These are phyloP conservation scores for Tetradesmus lagerheimii DNA, from an alignment of 139 green algal genomes.

Conservation along the genomic window DNA sequence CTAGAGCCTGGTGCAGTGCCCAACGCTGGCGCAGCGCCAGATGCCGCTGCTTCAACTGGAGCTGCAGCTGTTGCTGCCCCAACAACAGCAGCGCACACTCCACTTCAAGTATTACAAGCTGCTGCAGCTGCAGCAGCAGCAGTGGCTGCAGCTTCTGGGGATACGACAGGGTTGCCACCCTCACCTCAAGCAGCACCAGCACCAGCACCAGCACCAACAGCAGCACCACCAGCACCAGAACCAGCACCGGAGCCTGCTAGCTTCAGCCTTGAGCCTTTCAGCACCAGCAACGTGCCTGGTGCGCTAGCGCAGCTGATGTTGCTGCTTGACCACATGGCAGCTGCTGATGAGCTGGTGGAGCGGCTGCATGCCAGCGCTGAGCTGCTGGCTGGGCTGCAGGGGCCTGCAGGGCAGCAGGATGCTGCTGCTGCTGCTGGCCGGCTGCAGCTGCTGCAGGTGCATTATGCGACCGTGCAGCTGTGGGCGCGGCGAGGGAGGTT, in stretches of 20 bases:
- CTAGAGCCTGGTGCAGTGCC: too few species aligned
- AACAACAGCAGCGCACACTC: too few species aligned
- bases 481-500: background rate
- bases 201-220: background rate
- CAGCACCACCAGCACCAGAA: too few species aligned
- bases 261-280: background rate
- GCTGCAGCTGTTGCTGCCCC: too few species aligned
- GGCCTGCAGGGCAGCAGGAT: background rate
- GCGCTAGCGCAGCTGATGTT: background rate
- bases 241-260: background rate
- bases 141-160: too few species aligned
- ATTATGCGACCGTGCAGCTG: too few species aligned
- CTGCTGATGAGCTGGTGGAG: background rate
- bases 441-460: too few species aligned
- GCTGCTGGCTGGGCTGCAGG: background rate
- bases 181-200: background rate
- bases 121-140: too few species aligned
- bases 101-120: too few species aligned
- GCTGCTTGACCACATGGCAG: background rate
- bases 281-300: background rate
- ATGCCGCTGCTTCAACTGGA: too few species aligned
- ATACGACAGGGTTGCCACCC: too few species aligned
- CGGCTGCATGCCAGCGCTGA: background rate
- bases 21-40: too few species aligned
- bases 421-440: background rate